Base-by-base conservation (phyloP, 306 rosid genomes). In the Cicer cuneatum region DNA sequence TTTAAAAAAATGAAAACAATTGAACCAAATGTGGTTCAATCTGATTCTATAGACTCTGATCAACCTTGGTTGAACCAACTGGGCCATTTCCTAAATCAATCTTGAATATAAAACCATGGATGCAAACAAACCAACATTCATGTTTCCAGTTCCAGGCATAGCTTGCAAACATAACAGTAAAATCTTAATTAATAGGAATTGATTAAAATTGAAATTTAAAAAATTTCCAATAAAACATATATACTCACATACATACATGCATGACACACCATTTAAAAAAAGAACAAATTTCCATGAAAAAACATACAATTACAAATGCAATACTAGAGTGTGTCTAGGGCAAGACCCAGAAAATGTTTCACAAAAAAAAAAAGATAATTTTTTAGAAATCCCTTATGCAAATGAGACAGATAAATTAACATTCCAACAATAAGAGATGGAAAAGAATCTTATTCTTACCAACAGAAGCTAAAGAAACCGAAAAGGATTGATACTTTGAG, bases 381-480 rank as follows among this genome's bases (percentile, higher is more conserved):
- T 19, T 73, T 53, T n/a, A 61, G 1, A 3, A 58, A 33, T 18
- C 40, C 5, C 41, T 1, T 0, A 29, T 9, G 9, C 54, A 76
- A 42, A 79, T 18, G 42, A 73, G 35, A 38, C 9, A 48, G 35
- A 38, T 7, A 48, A 8, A 69, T 48, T 19, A 1, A 56, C 14
- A 12, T 8, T 67, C 19, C 11, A 46, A 11, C 0, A 1, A 65
- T 59, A n/a, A 72, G 54, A 73, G 16, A 46, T 8, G 57, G 53
- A 74, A 46, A 40, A 9, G 73, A 66, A 65, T 49, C 45, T 7
- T 5, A 75, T 71, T 60, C 85, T 39, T 84, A 86, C 92, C 88
- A 29, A 29, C 35, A 73, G 77, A 79, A 45, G 53, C 73, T 54
- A 15, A 14, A 61, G 41, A 58, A 66, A 54, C 8, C 7, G 21